phyloP scores from a whole-genome alignment of 352 stramenopile genomes.

The Phytophthora melonis region DNA sequence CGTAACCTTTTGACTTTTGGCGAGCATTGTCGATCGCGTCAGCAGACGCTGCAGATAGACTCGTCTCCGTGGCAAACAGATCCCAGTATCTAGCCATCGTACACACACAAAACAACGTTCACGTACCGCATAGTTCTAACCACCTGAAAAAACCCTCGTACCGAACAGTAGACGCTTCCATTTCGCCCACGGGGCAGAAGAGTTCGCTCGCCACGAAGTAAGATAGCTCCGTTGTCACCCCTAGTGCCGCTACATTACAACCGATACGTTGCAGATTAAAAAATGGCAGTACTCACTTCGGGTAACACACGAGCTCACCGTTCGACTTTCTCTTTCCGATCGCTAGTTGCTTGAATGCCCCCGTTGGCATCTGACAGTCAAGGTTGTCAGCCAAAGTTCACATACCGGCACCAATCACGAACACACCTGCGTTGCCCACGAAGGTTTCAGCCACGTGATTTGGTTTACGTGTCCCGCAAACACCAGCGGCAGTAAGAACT shows the following conservation, averaged over 20 bases:
- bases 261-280: neutral
- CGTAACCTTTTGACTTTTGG: conserved; percentile 46
- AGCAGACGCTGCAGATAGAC: conserved; percentile 13
- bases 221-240: conserved; percentile 57
- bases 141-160: conserved; percentile 11
- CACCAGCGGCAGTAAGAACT: conserved; percentile 86
- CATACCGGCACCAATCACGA: too few relatives aligned
- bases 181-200: conserved; percentile 47
- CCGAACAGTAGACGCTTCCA: conserved; percentile 46
- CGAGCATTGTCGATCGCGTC: conserved; percentile 31
- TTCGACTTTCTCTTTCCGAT: conserved; percentile 52
- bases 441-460: conserved; percentile 85
- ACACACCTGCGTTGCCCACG: conserved; percentile 75
- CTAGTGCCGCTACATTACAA: conserved; percentile 37
- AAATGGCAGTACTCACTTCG: neutral
- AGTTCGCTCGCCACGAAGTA: conserved; percentile 84
- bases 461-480: conserved; percentile 81
- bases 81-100: conserved; percentile 43
- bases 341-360: conserved; percentile 38
- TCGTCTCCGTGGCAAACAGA: conserved; percentile 46
- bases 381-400: neutral
- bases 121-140: neutral
- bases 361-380: conserved; percentile 46
- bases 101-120: neutral
- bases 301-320: conserved; percentile 27